Evolutionary conservation across 371 early-diverging fungal species (phyloP).

Genomic region (Circinella umbellata): DNA sequence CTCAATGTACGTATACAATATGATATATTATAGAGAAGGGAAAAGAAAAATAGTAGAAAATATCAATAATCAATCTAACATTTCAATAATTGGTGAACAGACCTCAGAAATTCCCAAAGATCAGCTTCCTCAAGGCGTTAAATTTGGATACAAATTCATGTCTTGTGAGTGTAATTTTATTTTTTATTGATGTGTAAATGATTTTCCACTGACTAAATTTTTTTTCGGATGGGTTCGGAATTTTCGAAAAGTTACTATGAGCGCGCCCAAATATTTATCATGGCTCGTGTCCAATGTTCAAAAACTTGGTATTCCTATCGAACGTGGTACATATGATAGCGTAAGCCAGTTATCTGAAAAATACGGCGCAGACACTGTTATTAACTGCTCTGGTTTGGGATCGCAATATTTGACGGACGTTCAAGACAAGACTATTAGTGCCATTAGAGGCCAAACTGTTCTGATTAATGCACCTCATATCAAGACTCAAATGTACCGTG

Average conservation of each 20-base stretch:
- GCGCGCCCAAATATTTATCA: constrained; percentile 58
- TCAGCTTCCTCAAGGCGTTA: constrained; percentile 21
- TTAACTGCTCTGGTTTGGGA: constrained; percentile 80
- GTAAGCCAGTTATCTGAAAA: constrained; percentile 51
- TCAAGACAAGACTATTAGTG: constrained; percentile 63
- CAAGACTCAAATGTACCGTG: constrained; percentile 41
- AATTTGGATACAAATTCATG: constrained; percentile 35
- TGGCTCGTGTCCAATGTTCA: constrained; percentile 63
- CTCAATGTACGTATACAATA: neutral
- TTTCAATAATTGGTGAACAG: constrained; percentile 10
- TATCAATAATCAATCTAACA: no score
- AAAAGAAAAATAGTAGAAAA: no score
- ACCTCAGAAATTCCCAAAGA: constrained; percentile 23
- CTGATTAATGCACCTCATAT: constrained; percentile 73
- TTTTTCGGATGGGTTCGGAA: neutral
- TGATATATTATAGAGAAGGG: no score
- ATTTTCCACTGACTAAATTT: no score
- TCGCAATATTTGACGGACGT: constrained; percentile 70
- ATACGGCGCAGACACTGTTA: constrained; percentile 50
- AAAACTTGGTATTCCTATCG: constrained; percentile 56
- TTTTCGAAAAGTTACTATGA: constrained; percentile 27
- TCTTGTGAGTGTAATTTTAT: constrained; percentile 26
- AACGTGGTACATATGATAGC: constrained; percentile 48
- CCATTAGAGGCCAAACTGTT: constrained; percentile 78
- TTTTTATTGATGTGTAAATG: no score